Evolutionary conservation across 176 grass and related monocot genomes (phyloP).

Genomic region (Aegilops tauschii): DNA sequence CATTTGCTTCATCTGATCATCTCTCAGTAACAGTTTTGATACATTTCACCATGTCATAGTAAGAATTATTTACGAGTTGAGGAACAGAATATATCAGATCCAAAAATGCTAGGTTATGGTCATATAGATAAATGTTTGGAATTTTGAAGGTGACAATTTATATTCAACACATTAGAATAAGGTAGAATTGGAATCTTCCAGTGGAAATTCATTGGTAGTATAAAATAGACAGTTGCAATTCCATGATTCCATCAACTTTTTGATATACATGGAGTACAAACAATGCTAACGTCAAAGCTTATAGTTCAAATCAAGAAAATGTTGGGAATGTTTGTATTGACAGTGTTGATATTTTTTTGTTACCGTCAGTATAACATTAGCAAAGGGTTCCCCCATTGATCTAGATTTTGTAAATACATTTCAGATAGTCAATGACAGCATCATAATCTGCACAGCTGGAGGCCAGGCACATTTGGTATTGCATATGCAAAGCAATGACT

Average conservation of each 20-base stretch:
- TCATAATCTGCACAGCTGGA: background rate
- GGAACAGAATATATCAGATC: conserved; percentile 14
- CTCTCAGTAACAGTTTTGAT: conserved; percentile 1
- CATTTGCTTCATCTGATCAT: background rate
- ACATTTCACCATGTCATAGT: background rate
- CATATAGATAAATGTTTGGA: background rate
- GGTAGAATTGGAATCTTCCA: background rate
- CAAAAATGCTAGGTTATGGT: background rate
- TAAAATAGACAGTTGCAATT: background rate
- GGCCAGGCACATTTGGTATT: background rate
- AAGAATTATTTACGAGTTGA: conserved; percentile 17
- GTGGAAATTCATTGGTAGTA: background rate
- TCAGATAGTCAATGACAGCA: background rate
- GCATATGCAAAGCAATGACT: background rate
- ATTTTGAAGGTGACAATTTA: conserved; percentile 8
- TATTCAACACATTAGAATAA: conserved; percentile 10
- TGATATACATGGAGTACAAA: background rate
- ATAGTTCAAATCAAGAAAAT: background rate
- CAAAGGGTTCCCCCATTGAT: background rate
- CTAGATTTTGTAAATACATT: background rate
- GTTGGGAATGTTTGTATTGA: background rate
- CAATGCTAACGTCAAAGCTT: background rate
- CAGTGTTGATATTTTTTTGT: background rate
- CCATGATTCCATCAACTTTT: background rate
- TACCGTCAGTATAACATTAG: background rate